Base-by-base conservation (phyloP, 495 filamentous ascomycete species). In the Neurospora hispaniola region DNA sequence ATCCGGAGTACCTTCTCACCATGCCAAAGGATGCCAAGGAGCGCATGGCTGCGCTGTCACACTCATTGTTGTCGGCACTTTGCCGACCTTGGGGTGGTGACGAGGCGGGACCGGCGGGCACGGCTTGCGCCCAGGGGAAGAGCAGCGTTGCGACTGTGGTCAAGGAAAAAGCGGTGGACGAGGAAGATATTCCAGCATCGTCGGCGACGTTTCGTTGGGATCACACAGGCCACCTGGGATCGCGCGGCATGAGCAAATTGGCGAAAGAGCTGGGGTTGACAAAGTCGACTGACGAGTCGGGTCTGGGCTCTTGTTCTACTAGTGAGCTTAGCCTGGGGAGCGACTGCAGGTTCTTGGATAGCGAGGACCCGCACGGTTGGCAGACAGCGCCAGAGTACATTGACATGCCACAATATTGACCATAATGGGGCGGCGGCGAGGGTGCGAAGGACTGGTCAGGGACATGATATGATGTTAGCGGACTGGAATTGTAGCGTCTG, bases 311-410 rank as follows among this genome's bases (percentile, higher is more conserved):
- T 9, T 38, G 27, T 23, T 66, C 54, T 31, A 35, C 54, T 38
- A 66, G 54, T 66, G 54, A 35, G 27, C 27, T 66, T 27, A 66
- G 27, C 54, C 54, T 66, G 54, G 54, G 27, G 27, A 66, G 54
- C 54, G 54, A 66, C 54, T 66, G 54, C 27, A 66, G 75, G 14
- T 79, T 79, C 23, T 40, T 79, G 35, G 77, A 71, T n/a, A 79
- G 77, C 23, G 77, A 79, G 39, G 74, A 20, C 41, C 77, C 77
- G 42, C 77, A 62, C 27, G 77, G 77, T 0, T 79, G 77, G 77
- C 44, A 42, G n/a, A 20, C 48, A 44, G 72, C 73, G 3, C 27
- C 54, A 8, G 54, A 66, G 54, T 66, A 66, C 54, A 35, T 66
- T 23, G 54, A 66, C 54, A 35, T 66, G 54, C 35, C 54, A 38